A percentile compares a stretch with the other conserved stretches of the same genome.
Conservation (phyloP, 192 early-diverging fungal species). For the Tieghemiomyces parasiticus region DNA sequence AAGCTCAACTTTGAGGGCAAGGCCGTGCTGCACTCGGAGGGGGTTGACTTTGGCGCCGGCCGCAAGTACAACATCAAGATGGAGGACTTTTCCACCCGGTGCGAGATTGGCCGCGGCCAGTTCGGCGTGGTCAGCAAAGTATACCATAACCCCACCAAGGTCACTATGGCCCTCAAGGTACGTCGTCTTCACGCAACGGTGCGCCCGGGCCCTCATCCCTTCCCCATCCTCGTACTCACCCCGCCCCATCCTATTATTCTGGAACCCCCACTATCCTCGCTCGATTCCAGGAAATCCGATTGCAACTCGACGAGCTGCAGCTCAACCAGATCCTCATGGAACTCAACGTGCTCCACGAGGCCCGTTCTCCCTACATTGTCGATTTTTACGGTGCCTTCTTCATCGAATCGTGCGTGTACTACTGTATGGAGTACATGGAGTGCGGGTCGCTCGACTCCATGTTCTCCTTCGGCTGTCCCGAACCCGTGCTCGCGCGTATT, state of each 20-base stretch:
- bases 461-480: conserved; percentile 66
- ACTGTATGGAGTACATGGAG: conserved; percentile 99
- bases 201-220: too few species aligned
- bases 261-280: too few species aligned
- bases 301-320: conserved; percentile 77
- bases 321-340: conserved; percentile 94
- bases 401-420: conserved; percentile 90
- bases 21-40: conserved; percentile 76
- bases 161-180: conserved; percentile 77
- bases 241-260: too few species aligned
- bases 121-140: conserved; percentile 90
- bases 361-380: conserved; percentile 78
- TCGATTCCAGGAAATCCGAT: conserved; percentile 60
- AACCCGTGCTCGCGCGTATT: conserved; percentile 62
- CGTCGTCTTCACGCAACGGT: too few species aligned
- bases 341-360: conserved; percentile 82
- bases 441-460: conserved; percentile 81
- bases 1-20: conserved; percentile 86
- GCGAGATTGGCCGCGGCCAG: conserved; percentile 81
- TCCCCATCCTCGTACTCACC: too few species aligned
- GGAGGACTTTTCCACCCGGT: conserved; percentile 58
- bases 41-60: conserved; percentile 84
- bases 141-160: conserved; percentile 68
- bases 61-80: conserved; percentile 78
- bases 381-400: conserved; percentile 97